Base-by-base conservation (phyloP, 2,329 filamentous ascomycete species). In the Lecanosticta acicola region DNA sequence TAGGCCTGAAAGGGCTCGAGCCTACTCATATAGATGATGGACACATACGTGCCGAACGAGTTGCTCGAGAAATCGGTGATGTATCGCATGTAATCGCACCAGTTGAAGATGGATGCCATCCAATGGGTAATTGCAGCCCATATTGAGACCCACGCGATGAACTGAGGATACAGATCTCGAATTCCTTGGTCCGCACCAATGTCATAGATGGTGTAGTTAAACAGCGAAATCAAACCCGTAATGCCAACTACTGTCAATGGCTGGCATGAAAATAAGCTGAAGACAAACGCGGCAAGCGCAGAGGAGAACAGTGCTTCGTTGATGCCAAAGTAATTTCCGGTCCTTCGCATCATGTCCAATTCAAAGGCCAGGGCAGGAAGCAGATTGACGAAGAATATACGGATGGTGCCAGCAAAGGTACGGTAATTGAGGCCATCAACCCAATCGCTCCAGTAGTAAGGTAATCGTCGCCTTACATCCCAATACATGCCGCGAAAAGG, bases 201-300 rank as follows among this genome's bases (percentile, higher is more conserved):
- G 47, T 79, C 74, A 61, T 76, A 80, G 50, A 78, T 78, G 18
- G 77, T 80, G 55, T 77, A 79, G 57, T 79, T 79, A 67, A 80
- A 80, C 32, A 67, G 45, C 7, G 70, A 72, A 32, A 77, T 76
- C 19, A 76, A 59, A 49, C 77, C 77, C 3, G 76, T 79, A 32
- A 79, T 74, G 3, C 77, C 77, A 13, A 79, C 75, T 14, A 79
- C 76, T 3, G 75, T 79, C 35, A 80, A 60, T 0, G 77, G 77
- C 55, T 79, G 76, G 21, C 70, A 73, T 17, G 68, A 68, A 2
- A 78, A 55, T 4, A 73, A 56, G 54, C 72, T 77, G 59, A 79
- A 79, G 1, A 79, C 70, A 54, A 78, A 70, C 2, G 74, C 74
- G 1, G 74, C 75, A n/a, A 79, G 59, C 2, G 73, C 76, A 1